Conservation (phyloP, 2,329 filamentous ascomycete species). For the Hypoxylon sp. region DNA sequence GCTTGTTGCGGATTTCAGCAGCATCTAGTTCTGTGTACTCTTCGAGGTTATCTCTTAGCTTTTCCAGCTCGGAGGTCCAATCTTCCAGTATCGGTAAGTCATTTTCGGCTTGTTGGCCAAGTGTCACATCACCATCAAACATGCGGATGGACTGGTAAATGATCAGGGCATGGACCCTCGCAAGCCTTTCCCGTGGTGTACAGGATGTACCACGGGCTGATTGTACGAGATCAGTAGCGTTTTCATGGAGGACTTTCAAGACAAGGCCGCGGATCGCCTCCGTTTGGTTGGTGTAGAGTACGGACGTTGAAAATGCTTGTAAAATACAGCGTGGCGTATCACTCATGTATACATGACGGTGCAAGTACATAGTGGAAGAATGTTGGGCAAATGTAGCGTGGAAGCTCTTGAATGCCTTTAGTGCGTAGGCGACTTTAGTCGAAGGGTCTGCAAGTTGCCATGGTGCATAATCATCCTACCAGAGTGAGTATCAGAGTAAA, state of each 20-base stretch:
- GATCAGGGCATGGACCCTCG: constrained; percentile 54
- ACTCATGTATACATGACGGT: constrained; percentile 53
- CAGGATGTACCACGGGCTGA: constrained; percentile 42
- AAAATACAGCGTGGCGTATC: constrained; percentile 52
- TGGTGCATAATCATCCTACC: constrained; percentile 36
- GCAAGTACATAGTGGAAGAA: constrained; percentile 53
- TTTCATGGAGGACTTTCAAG: constrained; percentile 51
- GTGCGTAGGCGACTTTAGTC: constrained; percentile 49
- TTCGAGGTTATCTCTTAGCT: constrained; percentile 49
- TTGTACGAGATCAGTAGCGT: constrained; percentile 49
- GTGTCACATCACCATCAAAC: constrained; percentile 54
- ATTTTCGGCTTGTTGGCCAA: constrained; percentile 53
- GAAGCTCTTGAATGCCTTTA: constrained; percentile 47
- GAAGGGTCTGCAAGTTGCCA: constrained; percentile 51
- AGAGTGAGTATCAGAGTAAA: constrained; percentile 2
- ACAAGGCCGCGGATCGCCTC: constrained; percentile 51
- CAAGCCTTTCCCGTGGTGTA: constrained; percentile 52
- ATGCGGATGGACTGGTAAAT: constrained; percentile 54
- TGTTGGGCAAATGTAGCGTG: constrained; percentile 49
- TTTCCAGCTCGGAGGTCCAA: constrained; percentile 51
- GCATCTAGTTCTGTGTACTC: constrained; percentile 38
- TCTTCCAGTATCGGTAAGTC: constrained; percentile 48
- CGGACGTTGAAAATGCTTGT: constrained; percentile 51
- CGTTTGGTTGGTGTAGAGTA: constrained; percentile 51
- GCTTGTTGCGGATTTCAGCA: constrained; percentile 42